A percentile compares a stretch with the other conserved stretches of the same genome.
Conservation (phyloP, 2,329 filamentous ascomycete genomes). For the Neofusicoccum sp. region DNA sequence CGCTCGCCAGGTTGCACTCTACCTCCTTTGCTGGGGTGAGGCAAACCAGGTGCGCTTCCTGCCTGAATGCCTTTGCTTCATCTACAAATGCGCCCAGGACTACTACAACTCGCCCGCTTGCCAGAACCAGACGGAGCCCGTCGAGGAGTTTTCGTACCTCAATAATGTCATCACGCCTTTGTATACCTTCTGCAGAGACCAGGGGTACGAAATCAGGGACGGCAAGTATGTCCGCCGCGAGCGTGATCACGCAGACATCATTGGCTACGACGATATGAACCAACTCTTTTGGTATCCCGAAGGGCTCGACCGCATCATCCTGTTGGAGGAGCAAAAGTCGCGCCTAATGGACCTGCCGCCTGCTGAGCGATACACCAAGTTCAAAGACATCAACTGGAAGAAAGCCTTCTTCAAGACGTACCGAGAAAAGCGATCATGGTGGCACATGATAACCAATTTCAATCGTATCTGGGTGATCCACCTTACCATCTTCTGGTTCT, state of each 20-base stretch:
- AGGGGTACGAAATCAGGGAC: slow-evolving; percentile 95
- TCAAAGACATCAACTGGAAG: slow-evolving; percentile 95
- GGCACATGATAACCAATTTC: slow-evolving; percentile 96
- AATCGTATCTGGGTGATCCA: slow-evolving; percentile 99
- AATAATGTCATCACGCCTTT: slow-evolving; percentile 93
- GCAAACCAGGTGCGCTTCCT: slow-evolving; percentile 98
- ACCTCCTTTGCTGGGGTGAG: slow-evolving; percentile 94
- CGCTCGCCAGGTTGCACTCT: slow-evolving; percentile 86
- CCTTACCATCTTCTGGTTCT: slow-evolving; percentile 89
- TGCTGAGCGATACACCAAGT: slow-evolving; percentile 82
- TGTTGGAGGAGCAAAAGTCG: slow-evolving; percentile 77
- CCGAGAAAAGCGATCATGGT: slow-evolving; percentile 95
- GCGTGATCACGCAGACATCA: slow-evolving; percentile 85
- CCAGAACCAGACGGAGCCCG: slow-evolving; percentile 83
- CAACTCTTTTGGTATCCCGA: slow-evolving; percentile 99
- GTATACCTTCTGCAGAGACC: slow-evolving; percentile 92
- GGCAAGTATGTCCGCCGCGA: slow-evolving; percentile 96
- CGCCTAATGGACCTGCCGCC: slow-evolving; percentile 88
- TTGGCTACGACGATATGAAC: slow-evolving; percentile 98
- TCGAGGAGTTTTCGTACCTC: slow-evolving; percentile 92
- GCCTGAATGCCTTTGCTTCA: slow-evolving; percentile 94
- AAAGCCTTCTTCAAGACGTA: slow-evolving; percentile 99
- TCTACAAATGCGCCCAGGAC: slow-evolving; percentile 98
- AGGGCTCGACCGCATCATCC: slow-evolving; percentile 88
- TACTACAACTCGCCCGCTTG: slow-evolving; percentile 92